Base-by-base conservation (phyloP, 768 basidiomycete species). In the Suillus subluteus region DNA sequence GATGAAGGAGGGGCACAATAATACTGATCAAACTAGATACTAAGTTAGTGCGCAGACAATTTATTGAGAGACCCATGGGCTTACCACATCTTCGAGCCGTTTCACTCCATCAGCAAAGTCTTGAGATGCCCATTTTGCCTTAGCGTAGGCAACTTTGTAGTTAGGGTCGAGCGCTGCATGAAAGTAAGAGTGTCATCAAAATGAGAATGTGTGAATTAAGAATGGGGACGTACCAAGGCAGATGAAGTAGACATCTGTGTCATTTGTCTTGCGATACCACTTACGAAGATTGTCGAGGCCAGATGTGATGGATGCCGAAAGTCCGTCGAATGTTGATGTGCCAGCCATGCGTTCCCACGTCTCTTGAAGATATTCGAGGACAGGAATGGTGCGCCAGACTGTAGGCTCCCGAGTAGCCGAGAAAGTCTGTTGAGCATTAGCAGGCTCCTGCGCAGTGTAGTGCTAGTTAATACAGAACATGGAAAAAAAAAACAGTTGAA, bases 381-480 rank as follows among this genome's bases (percentile, higher is more conserved):
- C 50, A 38, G 71, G 71, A 38, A 71, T 69, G 15, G 65, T 71
- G n/a, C 37, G 54, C 68, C 71, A 71, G 11, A 69, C 71, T 23
- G 71, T 69, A 13, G 68, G 71, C 2, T 35, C 48, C 23, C 15
- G 32, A 48, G 69, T 50, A 55, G 69, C 65, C 0, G 44, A 70
- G 59, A 70, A 70, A 26, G 66, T 63, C 43, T 70, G 66, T 64
- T 67, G 65, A 16, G 69, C 65, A 21, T 64, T 67, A 23, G 69
- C 66, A 41, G 69, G 69, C 65, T 70, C 69, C 69, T 70, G 54
- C 16, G 41, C 18, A 46, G 48, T 48, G 58, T 41, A 12, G 64
- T 55, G 55, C 64, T 40, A 11, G 54, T 55, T 55, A 55, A 55
- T 55, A 15, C 16, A 32, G 16, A 67, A 65, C 70, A 59, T 40